Evolutionary conservation across 2,329 filamentous ascomycete species (phyloP), one percentile per base, ranked within the genome.

Genomic region (Colletotrichum higginsianum): DNA sequence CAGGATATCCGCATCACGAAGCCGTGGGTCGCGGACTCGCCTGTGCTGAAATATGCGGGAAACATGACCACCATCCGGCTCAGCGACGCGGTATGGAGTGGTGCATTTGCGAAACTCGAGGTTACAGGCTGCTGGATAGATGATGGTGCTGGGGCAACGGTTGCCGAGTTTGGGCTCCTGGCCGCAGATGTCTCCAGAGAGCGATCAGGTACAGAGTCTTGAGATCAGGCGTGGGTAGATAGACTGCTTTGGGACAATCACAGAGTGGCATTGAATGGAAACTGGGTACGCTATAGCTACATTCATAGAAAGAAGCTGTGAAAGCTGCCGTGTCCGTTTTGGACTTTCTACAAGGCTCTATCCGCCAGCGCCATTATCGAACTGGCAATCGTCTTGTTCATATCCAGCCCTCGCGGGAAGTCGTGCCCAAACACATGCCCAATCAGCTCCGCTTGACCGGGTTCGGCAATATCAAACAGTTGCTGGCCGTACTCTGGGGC

Each of bases 101-200:
- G 49, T 11, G 49, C 23, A 5, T 52, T 52, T 52, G 49, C 49
- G 38, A 63, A 44, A 35, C 61, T 63, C 21, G 61, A 63, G 61
- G 21, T 63, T n/a, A 63, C 47, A 9, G 61, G 61, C 61, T 63
- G 61, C 38, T 63, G 61, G 61, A 53, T 21, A 8, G 8, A 53
- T 4, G 49, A 63, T 44, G 61, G 21, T 26, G 0, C 47, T 9
- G 61, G 61, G 35, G 47, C 61, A 53, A 63, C 47, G 35, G 49
- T 63, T 63, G 61, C 61, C 38, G 61, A 63, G 61, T 63, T 63
- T 44, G 61, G 47, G 35, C 61, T 63, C 49, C 47, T 63, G 47
- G 61, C 61, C 13, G 49, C 61, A 12, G 3, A 63, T 62, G 4
- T 18, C 47, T 53, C 35, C 11, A 38, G 18, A 30, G 11, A 44